Conservation (phyloP, 2,329 filamentous ascomycete genomes). For the Aspergillus brunneoviolaceus region DNA sequence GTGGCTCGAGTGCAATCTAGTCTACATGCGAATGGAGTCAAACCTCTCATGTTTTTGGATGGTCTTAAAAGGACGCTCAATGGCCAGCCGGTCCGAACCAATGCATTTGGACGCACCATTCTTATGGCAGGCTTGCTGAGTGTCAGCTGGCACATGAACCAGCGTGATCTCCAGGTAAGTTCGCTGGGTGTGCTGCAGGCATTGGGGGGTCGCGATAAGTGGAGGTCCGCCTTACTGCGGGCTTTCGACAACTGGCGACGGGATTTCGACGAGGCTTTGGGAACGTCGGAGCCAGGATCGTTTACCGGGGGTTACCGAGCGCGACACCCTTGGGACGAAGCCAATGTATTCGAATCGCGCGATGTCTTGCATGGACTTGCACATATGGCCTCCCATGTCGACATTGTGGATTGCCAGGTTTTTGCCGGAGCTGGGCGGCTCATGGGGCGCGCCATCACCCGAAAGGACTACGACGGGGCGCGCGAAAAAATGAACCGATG, state of each 20-base stretch:
- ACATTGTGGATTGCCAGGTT: constrained; percentile 96
- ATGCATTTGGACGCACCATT: constrained; percentile 88
- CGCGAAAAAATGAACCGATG: constrained; percentile 83
- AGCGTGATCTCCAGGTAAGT: constrained; percentile 88
- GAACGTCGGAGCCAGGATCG: constrained; percentile 45
- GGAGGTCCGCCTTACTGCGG: constrained; percentile 78
- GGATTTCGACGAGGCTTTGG: constrained; percentile 81
- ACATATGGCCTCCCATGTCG: constrained; percentile 97
- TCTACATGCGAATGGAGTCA: constrained; percentile 76
- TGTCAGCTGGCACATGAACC: constrained; percentile 97
- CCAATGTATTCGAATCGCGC: constrained; percentile 80
- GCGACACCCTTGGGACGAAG: constrained; percentile 51
- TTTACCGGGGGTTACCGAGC: constrained; percentile 24
- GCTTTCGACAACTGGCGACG: constrained; percentile 93
- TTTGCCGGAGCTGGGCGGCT: constrained; percentile 85
- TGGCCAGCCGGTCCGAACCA: constrained; percentile 81
- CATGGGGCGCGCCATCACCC: constrained; percentile 79
- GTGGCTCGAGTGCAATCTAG: constrained; percentile 80
- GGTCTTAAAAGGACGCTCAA: constrained; percentile 86
- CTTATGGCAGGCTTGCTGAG: constrained; percentile 92
- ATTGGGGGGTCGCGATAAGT: constrained; percentile 84
- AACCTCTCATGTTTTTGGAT: constrained; percentile 83
- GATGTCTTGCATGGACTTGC: constrained; percentile 90
- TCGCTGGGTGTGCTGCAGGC: constrained; percentile 78
- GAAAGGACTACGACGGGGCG: constrained; percentile 75